Base-by-base conservation (phyloP, 805 yeast genomes). In the Candida jianshihensis region DNA sequence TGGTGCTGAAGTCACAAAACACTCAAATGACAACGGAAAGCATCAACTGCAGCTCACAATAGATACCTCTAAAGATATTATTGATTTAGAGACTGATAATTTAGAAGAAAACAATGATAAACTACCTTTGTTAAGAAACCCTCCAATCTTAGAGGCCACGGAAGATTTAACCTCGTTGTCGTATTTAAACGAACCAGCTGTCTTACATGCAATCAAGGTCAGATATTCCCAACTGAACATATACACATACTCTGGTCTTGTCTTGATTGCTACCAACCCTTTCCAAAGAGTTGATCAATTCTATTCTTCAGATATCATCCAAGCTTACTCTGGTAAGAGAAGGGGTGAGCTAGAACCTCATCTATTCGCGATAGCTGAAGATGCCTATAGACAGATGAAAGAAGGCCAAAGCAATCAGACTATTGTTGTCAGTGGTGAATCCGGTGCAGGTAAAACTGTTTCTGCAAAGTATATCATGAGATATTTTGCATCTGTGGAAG, bases 321-420 rank as follows among this genome's bases (percentile, higher is more conserved):
- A 90, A 60, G 90, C 95, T 15, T 90, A 90, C 57, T 87, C 96
- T 9, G 95, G 96, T 18, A 85, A 82, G 54, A 75, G 85, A 53
- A 73, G 96, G 55, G 97, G 96, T 31, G 97, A 90, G 59, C 74
- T 87, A 46, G 97, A 92, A 53, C 98, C 98, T 5, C 98, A 90
- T 68, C 68, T 90, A 56, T 90, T 90, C 60, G 96, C 97, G 31
- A 90, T 90, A 49, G 97, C 98, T 19, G 97, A 89, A 61, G 97
- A 92, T 53, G 97, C 97, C 6, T 89, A 88, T 59, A 73, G 96
- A 51, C 81, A 95, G 56, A 90, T 90, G 98, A 82, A 84, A 53
- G 71, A 80, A 33, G 94, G 87, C 50, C 67, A 74, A 28, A 71
- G 76, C 49, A 89, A 90, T 64, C 98, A 90, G 64, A 90, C 98